Evolutionary conservation across 139 green algal genomes (phyloP), one percentile per base, ranked within the genome.

Genomic region (Zygnema circumcarinatum): DNA sequence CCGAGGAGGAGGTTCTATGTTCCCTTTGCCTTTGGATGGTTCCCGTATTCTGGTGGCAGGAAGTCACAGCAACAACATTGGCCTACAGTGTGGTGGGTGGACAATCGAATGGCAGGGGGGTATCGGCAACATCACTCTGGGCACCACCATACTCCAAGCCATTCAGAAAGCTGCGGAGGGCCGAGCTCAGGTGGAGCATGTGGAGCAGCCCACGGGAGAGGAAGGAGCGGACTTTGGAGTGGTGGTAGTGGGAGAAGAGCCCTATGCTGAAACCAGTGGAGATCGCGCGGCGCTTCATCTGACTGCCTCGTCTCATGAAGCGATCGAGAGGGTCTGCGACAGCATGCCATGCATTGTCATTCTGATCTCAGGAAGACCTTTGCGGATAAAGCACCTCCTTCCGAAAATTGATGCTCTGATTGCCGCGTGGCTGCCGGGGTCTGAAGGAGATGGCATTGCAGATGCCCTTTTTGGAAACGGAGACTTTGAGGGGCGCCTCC

Each of bases 1-100:
- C 38, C 16, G 2, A 36, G 41, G 11, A 2, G 38, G 38, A 56
- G 3, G 29, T n/a, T 82, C 74, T n/a, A 86, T 88, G 67, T 88
- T 88, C 29, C 82, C 82, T 32, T 52, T 88, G 20, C 36, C 38
- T 29, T 33, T 68, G n/a, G 68, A 88, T 0, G 67, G 67, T 38
- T 33, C 39, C 29, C 39, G 16, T 25, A 56, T 83, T 2, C 32
- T 88, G 72, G 82, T 88, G 16, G 38, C 82, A 31, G 82, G 82
- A 22, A 83, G 67, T 22, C 67, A 83, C 25, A 74, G 69, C 2
- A 32, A 88, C 67, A 74, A 88, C 38, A 84, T 88, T n/a, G 82
- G 82, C 21, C 62, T 35, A 32, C 82, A 88, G 67, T 88, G 82
- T 54, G 82, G 82, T 1, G 82, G 82, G 7, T 88, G 82, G 82